Evolutionary conservation across 202 grass and related monocot species (phyloP), one percentile per base, ranked within the genome.

Genomic region (Carex arenaria): DNA sequence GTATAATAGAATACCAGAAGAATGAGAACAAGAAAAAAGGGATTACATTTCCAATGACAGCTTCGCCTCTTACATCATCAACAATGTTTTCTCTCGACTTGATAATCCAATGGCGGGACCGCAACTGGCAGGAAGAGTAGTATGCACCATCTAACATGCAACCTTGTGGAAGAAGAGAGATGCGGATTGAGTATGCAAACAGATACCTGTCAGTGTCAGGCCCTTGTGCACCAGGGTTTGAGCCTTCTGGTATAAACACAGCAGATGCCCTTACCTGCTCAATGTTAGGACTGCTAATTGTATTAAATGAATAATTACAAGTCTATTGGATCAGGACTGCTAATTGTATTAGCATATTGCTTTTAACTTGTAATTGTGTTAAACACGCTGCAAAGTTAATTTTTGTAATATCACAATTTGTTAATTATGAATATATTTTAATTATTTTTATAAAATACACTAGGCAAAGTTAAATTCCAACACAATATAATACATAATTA

Each of bases 201-300:
- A 74, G 63, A 72, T 76, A 75, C 65, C 26, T 82, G 43, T 82
- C 64, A 31, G 15, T 34, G 30, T 69, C 43, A 53, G 45, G 45
- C 8, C 23, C 80, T 82, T 28, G 0, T 3, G 32, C 64, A 15
- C 7, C 23, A 60, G 13, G 17, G 4, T 75, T 69, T 79, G 83
- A 88, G 70, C 74, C 14, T 85, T 99, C 96, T 67, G 96, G 96
- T 59, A 73, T 90, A 71, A 99, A 86, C 30, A 96, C 79, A 84
- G 91, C 93, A 92, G 96, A 99, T 4, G 90, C 91, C 81, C 91
- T 81, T n/a, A 99, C 93, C 96, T 99, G 56, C 49, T 56, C 64
- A 64, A 72, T 52, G 9, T 2, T 45, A 70, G 64, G 36, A 70
- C 67, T 43, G 66, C 7, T 69, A 10, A 20, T 70, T 67, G 32